phyloP scores from a whole-genome alignment of 106 monocot genomes.

The Xerophyta viscosa region DNA sequence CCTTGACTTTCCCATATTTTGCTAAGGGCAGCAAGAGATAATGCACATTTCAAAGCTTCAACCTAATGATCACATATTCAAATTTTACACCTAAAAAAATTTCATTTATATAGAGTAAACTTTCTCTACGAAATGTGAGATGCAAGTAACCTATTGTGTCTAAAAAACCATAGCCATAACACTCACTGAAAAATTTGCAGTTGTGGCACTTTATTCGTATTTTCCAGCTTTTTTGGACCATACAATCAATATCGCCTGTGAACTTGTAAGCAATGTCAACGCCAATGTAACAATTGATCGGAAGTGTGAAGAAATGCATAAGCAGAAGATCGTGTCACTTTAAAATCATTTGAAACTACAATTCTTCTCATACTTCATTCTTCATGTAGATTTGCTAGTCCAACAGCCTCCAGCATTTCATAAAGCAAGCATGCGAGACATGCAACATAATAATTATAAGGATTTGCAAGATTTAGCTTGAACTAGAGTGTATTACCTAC shows the following conservation, averaged over 20 bases:
- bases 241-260: conserved; percentile 89
- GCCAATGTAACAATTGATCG: conserved; percentile 79
- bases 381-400: no score
- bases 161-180: conserved; percentile 3
- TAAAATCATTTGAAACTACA: no score
- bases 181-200: conserved; percentile 85
- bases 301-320: no score
- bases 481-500: no score
- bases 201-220: conserved; percentile 94
- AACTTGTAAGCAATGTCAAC: conserved; percentile 90
- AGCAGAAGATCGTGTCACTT: no score
- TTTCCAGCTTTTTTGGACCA: conserved; percentile 98
- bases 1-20: conserved; percentile 85
- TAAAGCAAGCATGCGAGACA: no score
- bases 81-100: not conserved
- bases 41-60: conserved; percentile 83
- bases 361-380: no score
- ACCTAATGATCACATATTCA: conserved; percentile 42
- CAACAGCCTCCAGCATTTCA: no score
- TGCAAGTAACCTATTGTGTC: not conserved
- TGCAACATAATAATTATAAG: no score
- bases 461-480: no score
- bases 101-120: not conserved
- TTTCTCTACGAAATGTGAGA: not conserved
- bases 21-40: conserved; percentile 72